phyloP scores from a whole-genome alignment of 352 stramenopile species.

The Phytophthora pini region DNA sequence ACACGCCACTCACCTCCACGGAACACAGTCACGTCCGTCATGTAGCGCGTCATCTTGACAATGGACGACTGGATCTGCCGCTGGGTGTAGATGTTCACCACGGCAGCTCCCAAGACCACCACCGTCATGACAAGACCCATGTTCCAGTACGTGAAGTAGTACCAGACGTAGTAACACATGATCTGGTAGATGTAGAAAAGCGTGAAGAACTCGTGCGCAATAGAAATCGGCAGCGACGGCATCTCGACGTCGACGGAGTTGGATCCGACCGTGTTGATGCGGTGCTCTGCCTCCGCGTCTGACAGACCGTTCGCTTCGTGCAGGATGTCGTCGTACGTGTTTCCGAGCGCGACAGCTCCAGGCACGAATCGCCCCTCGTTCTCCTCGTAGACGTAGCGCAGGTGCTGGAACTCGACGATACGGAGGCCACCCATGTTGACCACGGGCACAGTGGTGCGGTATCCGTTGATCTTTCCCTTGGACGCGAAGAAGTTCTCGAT shows the following conservation, averaged over 20 bases:
- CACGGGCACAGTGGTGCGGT: constrained; percentile 35
- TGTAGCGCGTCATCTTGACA: constrained; percentile 51
- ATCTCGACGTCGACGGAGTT: constrained; percentile 49
- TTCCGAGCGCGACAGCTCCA: constrained; percentile 4
- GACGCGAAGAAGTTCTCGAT: constrained; percentile 28
- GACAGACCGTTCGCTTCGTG: constrained; percentile 22
- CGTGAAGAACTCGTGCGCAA: not conserved
- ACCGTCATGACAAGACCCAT: constrained; percentile 51
- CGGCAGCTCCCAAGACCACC: constrained; percentile 39
- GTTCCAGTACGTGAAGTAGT: constrained; percentile 63
- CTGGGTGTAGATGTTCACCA: constrained; percentile 56
- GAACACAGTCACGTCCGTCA: constrained; percentile 66
- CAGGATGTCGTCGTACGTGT: constrained; percentile 22
- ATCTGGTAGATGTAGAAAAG: constrained; percentile 24
- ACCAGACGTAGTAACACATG: constrained; percentile 67
- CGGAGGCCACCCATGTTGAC: constrained; percentile 22
- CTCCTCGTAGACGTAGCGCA: constrained; percentile 53
- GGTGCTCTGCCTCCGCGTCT: constrained; percentile 10
- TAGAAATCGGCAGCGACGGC: constrained; percentile 37
- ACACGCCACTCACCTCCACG: constrained; percentile 58
- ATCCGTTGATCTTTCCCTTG: constrained; percentile 22
- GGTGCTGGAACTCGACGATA: constrained; percentile 51
- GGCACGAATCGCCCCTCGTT: constrained; percentile 31
- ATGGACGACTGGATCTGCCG: constrained; percentile 47
- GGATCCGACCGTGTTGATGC: constrained; percentile 30